These are phyloP conservation scores for Penicillium canariense DNA, from an alignment of 495 filamentous ascomycete species.

Conservation along the genomic window DNA sequence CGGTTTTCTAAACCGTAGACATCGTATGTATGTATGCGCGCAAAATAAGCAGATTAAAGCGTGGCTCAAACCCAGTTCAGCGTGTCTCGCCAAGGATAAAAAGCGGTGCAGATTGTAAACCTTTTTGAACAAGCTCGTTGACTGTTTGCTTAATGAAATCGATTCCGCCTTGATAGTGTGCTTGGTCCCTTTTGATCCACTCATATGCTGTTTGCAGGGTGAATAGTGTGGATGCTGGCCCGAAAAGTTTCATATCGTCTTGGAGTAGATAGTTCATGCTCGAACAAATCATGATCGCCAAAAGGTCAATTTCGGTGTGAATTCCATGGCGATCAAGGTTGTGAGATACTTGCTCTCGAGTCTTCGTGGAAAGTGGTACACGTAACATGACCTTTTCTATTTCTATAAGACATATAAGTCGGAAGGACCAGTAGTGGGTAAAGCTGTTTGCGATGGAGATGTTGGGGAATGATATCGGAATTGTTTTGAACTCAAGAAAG, in stretches of 20 bases:
- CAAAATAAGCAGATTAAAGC: no score
- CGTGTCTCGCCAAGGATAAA: background rate
- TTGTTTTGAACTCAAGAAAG: background rate
- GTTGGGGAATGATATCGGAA: conserved; percentile 28
- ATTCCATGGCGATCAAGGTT: background rate
- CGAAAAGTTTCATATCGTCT: conserved; percentile 42
- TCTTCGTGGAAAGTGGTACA: background rate
- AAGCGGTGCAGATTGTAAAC: background rate
- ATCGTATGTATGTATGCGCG: no score
- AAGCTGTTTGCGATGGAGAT: conserved; percentile 36
- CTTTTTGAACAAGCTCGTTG: background rate
- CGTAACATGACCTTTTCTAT: conserved; percentile 7
- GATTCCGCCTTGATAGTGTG: background rate
- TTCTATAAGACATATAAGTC: conserved; percentile 29
- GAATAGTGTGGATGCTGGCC: conserved; percentile 34
- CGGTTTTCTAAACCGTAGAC: background rate
- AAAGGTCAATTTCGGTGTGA: background rate
- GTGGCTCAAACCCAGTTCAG: no score
- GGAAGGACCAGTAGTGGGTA: conserved; percentile 38
- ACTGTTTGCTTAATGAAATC: background rate
- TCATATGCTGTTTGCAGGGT: conserved; percentile 18
- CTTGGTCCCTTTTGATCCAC: background rate
- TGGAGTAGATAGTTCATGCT: conserved; percentile 41
- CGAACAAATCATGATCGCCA: conserved; percentile 29
- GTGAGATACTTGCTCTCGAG: background rate